Conservation (phyloP, 1,284 basidiomycete genomes). For the Papiliotrema terrestris region DNA sequence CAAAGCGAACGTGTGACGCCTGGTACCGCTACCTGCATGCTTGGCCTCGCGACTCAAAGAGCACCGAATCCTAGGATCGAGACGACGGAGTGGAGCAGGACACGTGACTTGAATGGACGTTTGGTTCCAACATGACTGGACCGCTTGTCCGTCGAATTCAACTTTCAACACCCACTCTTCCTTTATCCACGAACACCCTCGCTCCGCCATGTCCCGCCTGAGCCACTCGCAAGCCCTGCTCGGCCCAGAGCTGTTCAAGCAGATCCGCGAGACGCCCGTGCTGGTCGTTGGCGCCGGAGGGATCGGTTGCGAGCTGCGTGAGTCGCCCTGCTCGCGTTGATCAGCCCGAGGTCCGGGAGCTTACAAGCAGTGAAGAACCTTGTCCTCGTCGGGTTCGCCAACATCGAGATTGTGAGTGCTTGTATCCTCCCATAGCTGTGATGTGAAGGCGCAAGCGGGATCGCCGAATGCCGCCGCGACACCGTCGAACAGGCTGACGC, state of each 20-base stretch:
- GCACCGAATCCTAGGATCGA: too few species aligned
- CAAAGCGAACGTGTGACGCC: too few species aligned
- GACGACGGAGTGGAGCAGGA: too few species aligned
- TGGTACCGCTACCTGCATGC: too few species aligned
- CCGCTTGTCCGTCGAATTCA: too few species aligned
- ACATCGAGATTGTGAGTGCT: slow-evolving; percentile 65
- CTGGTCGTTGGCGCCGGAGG: slow-evolving; percentile 94
- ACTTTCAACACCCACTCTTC: not conserved
- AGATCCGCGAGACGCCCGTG: slow-evolving; percentile 60
- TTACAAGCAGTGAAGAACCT: slow-evolving; percentile 80
- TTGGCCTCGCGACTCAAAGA: too few species aligned
- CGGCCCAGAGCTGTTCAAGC: slow-evolving; percentile 61
- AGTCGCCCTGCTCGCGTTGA: slow-evolving; percentile 51
- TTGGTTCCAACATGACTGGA: too few species aligned
- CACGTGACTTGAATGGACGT: too few species aligned
- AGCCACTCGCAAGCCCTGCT: slow-evolving; percentile 57
- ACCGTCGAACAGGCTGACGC: too few species aligned
- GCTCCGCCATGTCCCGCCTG: slow-evolving; percentile 29
- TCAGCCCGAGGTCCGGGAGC: not conserved
- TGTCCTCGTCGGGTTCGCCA: slow-evolving; percentile 84
- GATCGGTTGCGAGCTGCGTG: slow-evolving; percentile 93
- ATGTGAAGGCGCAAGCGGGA: too few species aligned
- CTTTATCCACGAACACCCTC: too few species aligned
- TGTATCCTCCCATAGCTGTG: slow-evolving; percentile 1
- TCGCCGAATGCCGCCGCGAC: too few species aligned